Evolutionary conservation across 2,329 filamentous ascomycete genomes (phyloP), one percentile per base, ranked within the genome.

Genomic region (Macrophomina phaseolina): DNA sequence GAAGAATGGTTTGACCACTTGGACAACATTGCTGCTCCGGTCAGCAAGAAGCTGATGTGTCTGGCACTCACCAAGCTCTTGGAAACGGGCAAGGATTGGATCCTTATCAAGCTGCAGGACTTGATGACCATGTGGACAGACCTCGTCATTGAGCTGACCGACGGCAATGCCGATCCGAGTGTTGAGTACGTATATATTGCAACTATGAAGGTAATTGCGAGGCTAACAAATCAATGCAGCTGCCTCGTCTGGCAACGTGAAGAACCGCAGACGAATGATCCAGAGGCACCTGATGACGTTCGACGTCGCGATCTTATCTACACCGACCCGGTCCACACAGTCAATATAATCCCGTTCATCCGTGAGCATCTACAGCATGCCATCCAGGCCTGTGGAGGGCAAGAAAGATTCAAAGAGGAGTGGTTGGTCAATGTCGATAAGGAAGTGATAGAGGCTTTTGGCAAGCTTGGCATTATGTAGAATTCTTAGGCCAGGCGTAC

Each of bases 91-190:
- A 83, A 85, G 32, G 73, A 86, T 0, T 84, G 90, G 64, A 83
- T 87, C 2, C 78, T 93, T 4, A 74, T 77, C 1, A 85, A 83
- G 45, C 81, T 95, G 65, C 92, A 95, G 76, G 90, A 90, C 72
- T 88, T 91, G 72, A 88, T 95, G 72, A 84, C 84, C 1, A 85
- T 93, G 80, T 95, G 92, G 92, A 91, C 89, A 1, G 87, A 86
- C 69, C 85, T 92, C 1, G 81, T 94, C 36, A 80, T 80, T 1
- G 89, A 93, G 72, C 79, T 94, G 60, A 82, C 89, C 63, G 88
- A 90, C 53, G 87, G 87, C 30, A 81, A 83, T 48, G 82, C 83
- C 32, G 82, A 84, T 55, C 82, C 70, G 55, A 76, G 63, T 34
- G 73, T 72, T 1, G 78, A 80, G 76, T 78, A 73, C 4, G 75